Evolutionary conservation across 2,329 filamentous ascomycete genomes (phyloP).

Genomic region (Ceratocystis huliohia): DNA sequence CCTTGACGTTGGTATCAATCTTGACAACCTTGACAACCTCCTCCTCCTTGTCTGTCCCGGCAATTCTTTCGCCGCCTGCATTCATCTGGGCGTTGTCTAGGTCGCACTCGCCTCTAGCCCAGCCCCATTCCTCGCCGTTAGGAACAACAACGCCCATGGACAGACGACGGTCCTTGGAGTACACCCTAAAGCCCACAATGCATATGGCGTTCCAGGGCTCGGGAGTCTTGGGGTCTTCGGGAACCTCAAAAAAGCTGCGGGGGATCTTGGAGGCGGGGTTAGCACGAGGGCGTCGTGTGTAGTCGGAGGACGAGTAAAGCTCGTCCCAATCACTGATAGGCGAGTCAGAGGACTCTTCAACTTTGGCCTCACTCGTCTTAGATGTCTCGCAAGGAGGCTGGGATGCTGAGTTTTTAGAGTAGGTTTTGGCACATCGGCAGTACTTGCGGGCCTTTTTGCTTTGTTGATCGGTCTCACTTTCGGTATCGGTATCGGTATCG

Average conservation of each 20-base stretch:
- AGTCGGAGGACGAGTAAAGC: conserved; percentile 47
- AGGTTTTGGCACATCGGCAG: background rate
- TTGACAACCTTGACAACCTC: conserved; percentile 15
- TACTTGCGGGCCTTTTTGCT: background rate
- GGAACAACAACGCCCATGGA: conserved; percentile 45
- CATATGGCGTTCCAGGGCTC: conserved; percentile 52
- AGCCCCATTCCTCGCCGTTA: conserved; percentile 45
- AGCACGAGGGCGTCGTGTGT: conserved; percentile 37
- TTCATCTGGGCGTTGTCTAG: conserved; percentile 46
- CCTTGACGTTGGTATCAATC: conserved; percentile 6
- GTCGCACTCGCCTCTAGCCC: conserved; percentile 42
- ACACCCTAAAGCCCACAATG: conserved; percentile 48
- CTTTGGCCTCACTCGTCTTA: background rate
- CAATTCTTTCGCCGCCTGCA: conserved; percentile 32
- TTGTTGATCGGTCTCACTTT: background rate
- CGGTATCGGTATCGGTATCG: conserved; percentile 12
- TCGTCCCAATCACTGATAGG: conserved; percentile 48
- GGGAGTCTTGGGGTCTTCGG: conserved; percentile 43
- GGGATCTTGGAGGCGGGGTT: conserved; percentile 29
- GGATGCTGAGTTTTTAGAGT: background rate
- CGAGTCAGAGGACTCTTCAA: conserved; percentile 44
- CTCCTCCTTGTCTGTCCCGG: conserved; percentile 5
- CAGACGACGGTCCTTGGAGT: conserved; percentile 44
- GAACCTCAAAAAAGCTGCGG: conserved; percentile 34
- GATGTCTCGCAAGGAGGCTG: background rate